A percentile compares a stretch with the other conserved stretches of the same genome.
These are phyloP conservation scores for Angomonas deanei DNA, from an alignment of 208 protist genomes.

Conservation along the genomic window DNA sequence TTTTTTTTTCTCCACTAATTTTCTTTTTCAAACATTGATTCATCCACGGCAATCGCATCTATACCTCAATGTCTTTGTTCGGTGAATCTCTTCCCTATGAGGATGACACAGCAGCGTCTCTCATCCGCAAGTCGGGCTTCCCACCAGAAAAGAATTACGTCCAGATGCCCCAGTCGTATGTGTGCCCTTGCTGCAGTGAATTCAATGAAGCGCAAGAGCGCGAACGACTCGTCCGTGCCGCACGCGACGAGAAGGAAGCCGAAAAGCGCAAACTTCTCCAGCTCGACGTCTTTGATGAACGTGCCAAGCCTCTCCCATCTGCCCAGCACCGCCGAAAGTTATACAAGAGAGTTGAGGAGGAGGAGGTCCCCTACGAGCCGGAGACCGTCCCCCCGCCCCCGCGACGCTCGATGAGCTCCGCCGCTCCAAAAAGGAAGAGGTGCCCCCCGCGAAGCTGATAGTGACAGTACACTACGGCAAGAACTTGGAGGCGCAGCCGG, in stretches of 20 bases:
- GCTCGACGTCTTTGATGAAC: slow-evolving; percentile 87
- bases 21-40: slow-evolving; percentile 3
- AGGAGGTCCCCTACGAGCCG: slow-evolving; percentile 29
- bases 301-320: slow-evolving; percentile 53
- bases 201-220: slow-evolving; percentile 54
- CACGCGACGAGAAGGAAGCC: slow-evolving; percentile 58
- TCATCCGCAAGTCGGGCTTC: slow-evolving; percentile 80
- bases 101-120: slow-evolving; percentile 83
- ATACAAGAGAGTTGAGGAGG: slow-evolving; percentile 34
- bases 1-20: not conserved
- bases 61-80: slow-evolving; percentile 68
- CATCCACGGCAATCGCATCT: not conserved
- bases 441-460: slow-evolving; percentile 49
- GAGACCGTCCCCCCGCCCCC: slow-evolving; percentile 57
- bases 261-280: slow-evolving; percentile 67
- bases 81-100: slow-evolving; percentile 77
- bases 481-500: slow-evolving; percentile 44
- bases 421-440: slow-evolving; percentile 29
- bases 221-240: slow-evolving; percentile 52
- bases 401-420: slow-evolving; percentile 65
- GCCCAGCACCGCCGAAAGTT: slow-evolving; percentile 26
- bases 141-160: slow-evolving; percentile 70
- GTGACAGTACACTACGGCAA: slow-evolving; percentile 86
- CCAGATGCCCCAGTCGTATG: slow-evolving; percentile 81
- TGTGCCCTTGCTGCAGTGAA: slow-evolving; percentile 77